Conservation (phyloP, 2,329 filamentous ascomycete species). For the Aspergillus sergii region DNA sequence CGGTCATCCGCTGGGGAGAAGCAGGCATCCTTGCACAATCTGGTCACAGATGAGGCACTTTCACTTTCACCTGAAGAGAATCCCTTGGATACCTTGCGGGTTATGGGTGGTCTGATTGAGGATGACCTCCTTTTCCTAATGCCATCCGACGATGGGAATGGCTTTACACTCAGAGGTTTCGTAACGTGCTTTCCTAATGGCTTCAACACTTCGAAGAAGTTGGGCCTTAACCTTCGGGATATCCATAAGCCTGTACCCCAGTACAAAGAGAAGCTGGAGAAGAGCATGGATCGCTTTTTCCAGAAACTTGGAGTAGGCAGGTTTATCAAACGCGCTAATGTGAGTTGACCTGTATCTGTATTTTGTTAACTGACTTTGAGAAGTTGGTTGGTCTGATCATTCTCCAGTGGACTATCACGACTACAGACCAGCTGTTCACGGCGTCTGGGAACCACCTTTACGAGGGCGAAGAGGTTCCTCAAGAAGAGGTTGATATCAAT, state of each 20-base stretch:
- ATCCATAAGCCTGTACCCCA: constrained; percentile 26
- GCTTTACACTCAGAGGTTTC: constrained; percentile 16
- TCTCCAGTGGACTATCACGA: constrained; percentile 10
- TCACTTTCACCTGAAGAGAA: too few species aligned
- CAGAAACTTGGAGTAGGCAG: constrained; percentile 25
- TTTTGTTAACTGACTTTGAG: too few species aligned
- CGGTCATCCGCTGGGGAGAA: background rate
- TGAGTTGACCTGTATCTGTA: constrained; percentile 3
- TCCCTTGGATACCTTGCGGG: background rate
- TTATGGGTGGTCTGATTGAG: background rate
- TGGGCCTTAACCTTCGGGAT: constrained; percentile 19
- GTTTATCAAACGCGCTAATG: constrained; percentile 23
- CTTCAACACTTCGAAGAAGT: constrained; percentile 19
- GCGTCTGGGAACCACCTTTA: constrained; percentile 22
- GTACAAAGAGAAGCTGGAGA: constrained; percentile 32
- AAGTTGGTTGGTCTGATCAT: background rate
- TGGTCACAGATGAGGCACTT: background rate
- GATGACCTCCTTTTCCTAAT: constrained; percentile 7
- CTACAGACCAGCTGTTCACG: constrained; percentile 15
- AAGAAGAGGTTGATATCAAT: background rate
- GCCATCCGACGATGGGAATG: background rate
- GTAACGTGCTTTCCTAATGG: constrained; percentile 24
- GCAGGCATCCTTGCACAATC: background rate
- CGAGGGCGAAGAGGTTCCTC: constrained; percentile 15
- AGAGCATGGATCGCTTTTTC: constrained; percentile 37